These are phyloP conservation scores for Termitomyces sp. DNA, from an alignment of 768 basidiomycete species.

Conservation along the genomic window DNA sequence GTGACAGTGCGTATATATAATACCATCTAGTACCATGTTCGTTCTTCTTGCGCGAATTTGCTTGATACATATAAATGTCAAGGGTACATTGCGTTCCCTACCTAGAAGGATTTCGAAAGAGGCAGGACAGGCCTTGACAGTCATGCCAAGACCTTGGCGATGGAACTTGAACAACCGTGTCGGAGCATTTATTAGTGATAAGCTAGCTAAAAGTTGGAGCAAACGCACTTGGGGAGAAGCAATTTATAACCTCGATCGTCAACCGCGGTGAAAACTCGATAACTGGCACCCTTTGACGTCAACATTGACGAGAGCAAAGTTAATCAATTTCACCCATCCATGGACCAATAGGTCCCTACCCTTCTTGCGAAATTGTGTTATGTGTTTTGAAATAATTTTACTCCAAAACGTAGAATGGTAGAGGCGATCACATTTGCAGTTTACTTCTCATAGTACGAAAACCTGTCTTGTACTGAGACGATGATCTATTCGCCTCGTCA, in stretches of 20 bases:
- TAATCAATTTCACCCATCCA: constrained; percentile 6
- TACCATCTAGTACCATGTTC: not conserved
- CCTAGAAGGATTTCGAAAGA: constrained; percentile 14
- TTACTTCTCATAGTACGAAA: constrained; percentile 4
- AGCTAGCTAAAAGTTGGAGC: not conserved
- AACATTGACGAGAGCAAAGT: not conserved
- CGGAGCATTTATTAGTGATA: not conserved
- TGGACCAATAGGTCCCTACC: constrained; percentile 13
- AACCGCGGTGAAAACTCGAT: constrained; percentile 17
- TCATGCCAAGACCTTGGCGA: constrained; percentile 9
- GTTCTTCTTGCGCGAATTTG: constrained; percentile 19
- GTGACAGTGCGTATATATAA: not conserved
- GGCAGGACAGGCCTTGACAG: constrained; percentile 8
- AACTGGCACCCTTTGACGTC: not conserved
- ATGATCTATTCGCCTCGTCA: not conserved
- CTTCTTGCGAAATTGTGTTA: constrained; percentile 14
- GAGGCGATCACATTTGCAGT: constrained; percentile 12
- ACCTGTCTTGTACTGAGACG: constrained; percentile 9
- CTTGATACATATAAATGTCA: constrained; percentile 26
- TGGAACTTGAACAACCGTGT: constrained; percentile 12
- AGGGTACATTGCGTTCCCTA: constrained; percentile 17
- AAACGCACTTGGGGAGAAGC: constrained; percentile 10
- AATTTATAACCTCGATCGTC: constrained; percentile 19
- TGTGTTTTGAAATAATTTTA: constrained; percentile 19
- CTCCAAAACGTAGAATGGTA: constrained; percentile 23